Evolutionary conservation across 164 flowering plant species (phyloP), one percentile per base, ranked within the genome.

Genomic region (Litsea cubeba): DNA sequence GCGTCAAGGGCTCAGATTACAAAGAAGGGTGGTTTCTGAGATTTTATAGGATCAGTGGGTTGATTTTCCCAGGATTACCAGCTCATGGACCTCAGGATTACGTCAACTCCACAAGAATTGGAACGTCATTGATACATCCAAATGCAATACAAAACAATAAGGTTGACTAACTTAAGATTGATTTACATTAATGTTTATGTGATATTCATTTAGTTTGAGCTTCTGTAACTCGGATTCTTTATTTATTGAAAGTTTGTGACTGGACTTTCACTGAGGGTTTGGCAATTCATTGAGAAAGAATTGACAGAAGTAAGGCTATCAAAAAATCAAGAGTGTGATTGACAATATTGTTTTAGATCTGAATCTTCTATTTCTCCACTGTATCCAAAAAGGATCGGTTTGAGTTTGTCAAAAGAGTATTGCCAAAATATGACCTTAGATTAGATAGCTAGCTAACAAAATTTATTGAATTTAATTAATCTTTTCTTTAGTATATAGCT

Each of bases 11-110:
- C 10, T 30, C 67, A 2, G 88, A 86, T 3, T 93, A 88, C 69
- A 73, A 24, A 71, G 95, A 90, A 79, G 82, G 84, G 1, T 83
- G 88, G 89, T 69, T 83, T 23, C 18, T 82, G 79, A 86, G 10
- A 74, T 3, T 79, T 67, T 50, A 77, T 2, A 88, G 97, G 77
- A 24, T 83, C 10, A 3, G 80, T 12, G 95, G 93, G 3, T 54
- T 91, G 73, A 14, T 82, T 1, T 2, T 89, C 50, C 95, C 98
- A 1, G 97, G 95, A 46, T 14, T 93, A 57, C 22, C 91, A 68
- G 86, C 83, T 78, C 98, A 91, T 82, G 18, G 30, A 26, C 86
- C 84, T 65, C 82, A 71, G 23, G 91, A 93, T 81, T 91, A 93
- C 75, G 85, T 80, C 7, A 90, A 91, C 62, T 8, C 72, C n/a